Percentiles rank a stretch among this genome's conserved stretches.
phyloP scores from a whole-genome alignment of 352 stramenopile species.

The Globisporangium solare region DNA sequence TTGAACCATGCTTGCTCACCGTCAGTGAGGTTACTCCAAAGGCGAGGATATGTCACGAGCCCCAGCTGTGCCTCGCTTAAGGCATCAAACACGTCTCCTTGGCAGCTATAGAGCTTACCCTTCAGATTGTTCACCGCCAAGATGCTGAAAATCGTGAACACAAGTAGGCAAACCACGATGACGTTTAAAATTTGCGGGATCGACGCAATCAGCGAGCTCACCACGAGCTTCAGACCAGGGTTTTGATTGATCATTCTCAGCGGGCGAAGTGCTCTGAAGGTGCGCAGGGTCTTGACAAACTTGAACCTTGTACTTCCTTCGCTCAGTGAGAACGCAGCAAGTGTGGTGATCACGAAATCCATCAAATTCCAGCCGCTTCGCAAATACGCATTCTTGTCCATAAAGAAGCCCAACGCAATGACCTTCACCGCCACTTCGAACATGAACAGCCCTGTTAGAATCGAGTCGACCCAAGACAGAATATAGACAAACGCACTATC shows the following conservation, averaged over 20 bases:
- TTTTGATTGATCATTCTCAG: constrained; percentile 84
- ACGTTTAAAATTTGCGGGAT: constrained; percentile 85
- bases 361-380: constrained; percentile 88
- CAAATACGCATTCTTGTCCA: constrained; percentile 65
- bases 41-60: constrained; percentile 40
- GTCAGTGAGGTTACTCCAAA: constrained; percentile 38
- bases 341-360: constrained; percentile 84
- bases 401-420: constrained; percentile 70
- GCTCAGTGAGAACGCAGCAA: constrained; percentile 70
- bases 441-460: constrained; percentile 82
- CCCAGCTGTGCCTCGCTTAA: constrained; percentile 28
- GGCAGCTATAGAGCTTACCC: constrained; percentile 75
- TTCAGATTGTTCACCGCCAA: constrained; percentile 90
- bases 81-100: constrained; percentile 39
- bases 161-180: constrained; percentile 71
- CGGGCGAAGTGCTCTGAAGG: constrained; percentile 75
- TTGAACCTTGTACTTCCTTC: constrained; percentile 63
- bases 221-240: constrained; percentile 62
- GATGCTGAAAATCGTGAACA: constrained; percentile 88
- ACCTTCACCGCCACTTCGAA: constrained; percentile 87
- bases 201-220: constrained; percentile 72
- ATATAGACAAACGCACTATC: constrained; percentile 34
- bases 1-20: constrained; percentile 38
- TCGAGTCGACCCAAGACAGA: constrained; percentile 59
- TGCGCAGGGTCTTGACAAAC: constrained; percentile 62